Base-by-base conservation (phyloP, 768 basidiomycete genomes). In the Leccinellum rugosiceps region DNA sequence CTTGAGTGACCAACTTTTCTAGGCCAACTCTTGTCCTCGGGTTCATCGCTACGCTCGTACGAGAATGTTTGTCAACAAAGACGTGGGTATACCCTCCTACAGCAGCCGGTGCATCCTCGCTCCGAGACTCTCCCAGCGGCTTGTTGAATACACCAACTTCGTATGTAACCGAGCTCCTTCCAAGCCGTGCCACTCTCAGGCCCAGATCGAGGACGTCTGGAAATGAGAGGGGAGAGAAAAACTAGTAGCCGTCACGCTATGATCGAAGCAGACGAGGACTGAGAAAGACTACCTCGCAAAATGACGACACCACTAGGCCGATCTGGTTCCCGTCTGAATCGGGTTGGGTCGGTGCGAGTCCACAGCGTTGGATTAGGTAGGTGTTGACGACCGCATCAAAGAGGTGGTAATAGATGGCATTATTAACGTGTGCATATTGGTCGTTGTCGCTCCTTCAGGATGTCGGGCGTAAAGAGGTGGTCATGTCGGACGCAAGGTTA, bases 371-470 rank as follows among this genome's bases (percentile, higher is more conserved):
- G 35, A 90, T 84, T 59, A 92, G 83, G 71, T 90, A 93, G 9
- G 86, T 80, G 69, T 92, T 93, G 71, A 92, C 76, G 65, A 91
- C 76, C 5, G 90, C 89, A 73, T 92, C 91, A 72, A 92, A 89
- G 55, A 90, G 78, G 65, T 88, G 87, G 66, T 90, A 88, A 72
- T 91, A 93, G 15, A 90, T 74, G 0, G 87, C 79, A 70, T 92
- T 93, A 73, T 92, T 92, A 65, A 92, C 75, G 59, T 92, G 90
- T 13, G 82, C 79, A 66, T 92, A 92, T 63, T 91, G 89, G 76
- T 92, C 90, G 64, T 92, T 92, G 77, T 92, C 90, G 63, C 81
- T 88, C 90, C 90, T 92, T 60, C n/a, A 26, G 6, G 28, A 21
- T 50, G 6, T 28, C 10, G 21, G 26, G 48, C 1, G 11, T 13